phyloP scores from a whole-genome alignment of 2,329 filamentous ascomycete species.

The Aspergillus niger region DNA sequence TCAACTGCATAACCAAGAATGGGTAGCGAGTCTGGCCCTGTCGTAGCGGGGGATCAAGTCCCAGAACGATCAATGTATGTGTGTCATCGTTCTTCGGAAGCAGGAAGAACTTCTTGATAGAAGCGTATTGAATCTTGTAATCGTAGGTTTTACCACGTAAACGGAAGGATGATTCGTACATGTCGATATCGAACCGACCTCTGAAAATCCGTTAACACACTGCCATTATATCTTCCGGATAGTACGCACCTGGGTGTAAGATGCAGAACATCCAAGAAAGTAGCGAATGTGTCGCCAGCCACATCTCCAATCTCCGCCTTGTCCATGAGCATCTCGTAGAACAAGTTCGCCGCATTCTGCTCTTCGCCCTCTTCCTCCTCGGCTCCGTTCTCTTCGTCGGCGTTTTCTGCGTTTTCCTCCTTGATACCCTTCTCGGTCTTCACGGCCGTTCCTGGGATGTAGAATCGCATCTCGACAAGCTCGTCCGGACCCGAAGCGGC shows the following conservation, averaged over 20 bases:
- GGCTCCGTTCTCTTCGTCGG: constrained; percentile 69
- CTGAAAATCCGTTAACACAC: constrained; percentile 49
- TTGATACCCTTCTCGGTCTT: constrained; percentile 70
- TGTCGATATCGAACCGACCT: constrained; percentile 99
- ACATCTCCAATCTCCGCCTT: constrained; percentile 99
- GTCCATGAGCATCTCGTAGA: constrained; percentile 96
- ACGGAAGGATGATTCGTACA: constrained; percentile 97
- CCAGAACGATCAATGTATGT: constrained; percentile 91
- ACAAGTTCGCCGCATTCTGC: constrained; percentile 93
- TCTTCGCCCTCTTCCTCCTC: constrained; percentile 74
- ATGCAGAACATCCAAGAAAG: constrained; percentile 94
- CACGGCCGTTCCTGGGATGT: constrained; percentile 87
- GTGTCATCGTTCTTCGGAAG: constrained; percentile 98
- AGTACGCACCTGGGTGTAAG: constrained; percentile 78
- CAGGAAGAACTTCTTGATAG: constrained; percentile 98
- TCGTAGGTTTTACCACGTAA: constrained; percentile 98
- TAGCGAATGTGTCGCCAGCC: constrained; percentile 96
- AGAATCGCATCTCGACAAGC: constrained; percentile 97
- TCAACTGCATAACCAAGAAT: constrained; percentile 98
- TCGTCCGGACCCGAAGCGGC: constrained; percentile 87
- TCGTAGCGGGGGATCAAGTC: constrained; percentile 88
- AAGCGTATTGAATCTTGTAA: constrained; percentile 99
- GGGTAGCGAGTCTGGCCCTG: constrained; percentile 98
- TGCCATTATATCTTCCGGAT: constrained; percentile 10
- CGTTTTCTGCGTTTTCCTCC: constrained; percentile 55